A percentile compares a stretch with the other conserved stretches of the same genome.
These are phyloP conservation scores for Aspergillus carlsbadensis DNA, from an alignment of 495 filamentous ascomycete species.

Conservation along the genomic window DNA sequence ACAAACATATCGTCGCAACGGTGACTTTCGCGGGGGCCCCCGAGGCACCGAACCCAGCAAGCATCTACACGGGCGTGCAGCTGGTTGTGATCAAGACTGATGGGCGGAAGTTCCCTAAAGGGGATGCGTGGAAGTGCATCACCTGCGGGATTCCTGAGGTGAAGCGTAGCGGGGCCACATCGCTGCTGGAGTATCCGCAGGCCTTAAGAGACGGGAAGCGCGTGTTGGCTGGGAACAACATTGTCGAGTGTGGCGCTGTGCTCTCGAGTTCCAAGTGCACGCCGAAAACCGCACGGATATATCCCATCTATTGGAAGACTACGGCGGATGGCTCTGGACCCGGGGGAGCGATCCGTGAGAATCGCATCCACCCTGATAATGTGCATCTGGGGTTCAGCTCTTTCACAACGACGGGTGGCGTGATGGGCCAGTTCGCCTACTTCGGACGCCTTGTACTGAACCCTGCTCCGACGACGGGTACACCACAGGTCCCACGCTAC, in stretches of 20 bases:
- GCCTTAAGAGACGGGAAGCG: too few species aligned
- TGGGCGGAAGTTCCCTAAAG: slow-evolving; percentile 12
- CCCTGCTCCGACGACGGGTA: too few species aligned
- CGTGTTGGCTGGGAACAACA: too few species aligned
- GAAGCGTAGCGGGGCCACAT: too few species aligned
- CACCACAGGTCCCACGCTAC: too few species aligned
- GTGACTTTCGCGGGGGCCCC: slow-evolving; percentile 24
- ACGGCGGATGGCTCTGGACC: slow-evolving; percentile 8
- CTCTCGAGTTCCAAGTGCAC: too few species aligned
- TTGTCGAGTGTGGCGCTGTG: too few species aligned
- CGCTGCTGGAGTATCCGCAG: too few species aligned
- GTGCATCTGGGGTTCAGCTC: slow-evolving; percentile 23
- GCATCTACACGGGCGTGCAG: slow-evolving; percentile 22
- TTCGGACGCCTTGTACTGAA: too few species aligned
- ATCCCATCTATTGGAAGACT: slow-evolving; percentile 19
- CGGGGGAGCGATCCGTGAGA: slow-evolving; percentile 16
- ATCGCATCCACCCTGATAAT: slow-evolving; percentile 24
- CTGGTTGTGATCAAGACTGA: slow-evolving; percentile 17
- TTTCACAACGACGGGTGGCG: slow-evolving; percentile 3
- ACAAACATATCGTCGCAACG: slow-evolving; percentile 19
- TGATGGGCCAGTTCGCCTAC: not conserved
- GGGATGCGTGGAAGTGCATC: too few species aligned
- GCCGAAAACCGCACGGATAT: slow-evolving; percentile 18
- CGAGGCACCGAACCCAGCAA: slow-evolving; percentile 7
- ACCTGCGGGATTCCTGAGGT: too few species aligned